Base-by-base conservation (phyloP, 1,139 yeast species). In the Pichia sp. region DNA sequence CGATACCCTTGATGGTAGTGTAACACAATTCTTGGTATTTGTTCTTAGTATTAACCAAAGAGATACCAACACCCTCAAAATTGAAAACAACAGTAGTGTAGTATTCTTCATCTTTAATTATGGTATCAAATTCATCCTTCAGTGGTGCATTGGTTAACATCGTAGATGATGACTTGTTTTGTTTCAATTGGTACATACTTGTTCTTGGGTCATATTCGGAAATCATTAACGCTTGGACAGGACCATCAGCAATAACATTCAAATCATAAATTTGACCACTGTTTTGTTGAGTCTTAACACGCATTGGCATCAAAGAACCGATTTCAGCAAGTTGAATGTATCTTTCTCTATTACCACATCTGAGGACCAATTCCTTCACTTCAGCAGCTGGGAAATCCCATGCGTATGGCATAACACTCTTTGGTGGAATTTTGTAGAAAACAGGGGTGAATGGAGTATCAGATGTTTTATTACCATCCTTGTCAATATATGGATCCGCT, bases 331-430 rank as follows among this genome's bases (percentile, higher is more conserved):
- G 67, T 59, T 89, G 94, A 18, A 94, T 76, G 33, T 82, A 79
- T 51, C 98, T 74, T 61, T 87, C 93, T 36, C 84, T 74, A 1
- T 88, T 88, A 48, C 83, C 85, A 9, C 83, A 71, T 51, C 91
- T 73, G 27, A 94, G 69, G 3, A 89, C 75, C 32, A 94, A 68
- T 60, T 91, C 96, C 63, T 90, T 91, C 40, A 85, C 77, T 12
- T 81, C 72, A 0, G 96, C 97, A 47, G 95, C 89, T 0, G 99
- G 99, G 67, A 80, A 93, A 63, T 94, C 99, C 89, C 96, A 94
- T 0, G 99, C 90, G 65, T 93, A 94, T 0, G 98, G 97, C 99
- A 94, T 94, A 2, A 89, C 95, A 69, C 96, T 88, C 62, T 81
- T 83, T 1, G 96, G 82, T 0, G 97, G 98, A 21, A 91, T 75